Percentiles rank a stretch among this genome's conserved stretches.
phyloP scores from a whole-genome alignment of 345 rosid species.

The sweet orange (Citrus sinensis) region DVS_A1.0 CM039166.1:1064501-1065000 shows the following conservation, averaged over 20 bases:
- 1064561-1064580: constrained; percentile 76
- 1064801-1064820: constrained; percentile 38
- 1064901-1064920: constrained; percentile 93
- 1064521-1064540: constrained; percentile 87
- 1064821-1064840: not conserved
- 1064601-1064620: not conserved
- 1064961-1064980: not conserved
- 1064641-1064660: not conserved
- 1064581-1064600: constrained; percentile 29
- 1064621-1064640: constrained; percentile 4
- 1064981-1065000: not conserved
- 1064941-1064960: constrained; percentile 56
- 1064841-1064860: not conserved
- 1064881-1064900: constrained; percentile 91
- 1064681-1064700: constrained; percentile 93
- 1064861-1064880: constrained; percentile 12
- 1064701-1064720: constrained; percentile 67
- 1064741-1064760: constrained; percentile 66
- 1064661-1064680: constrained; percentile 67
- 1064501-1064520: constrained; percentile 76
- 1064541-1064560: constrained; percentile 86
- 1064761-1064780: constrained; percentile 42
- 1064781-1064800: constrained; percentile 84
- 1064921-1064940: constrained; percentile 92
- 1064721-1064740: constrained; percentile 41